These are phyloP conservation scores for Colletotrichum limetticola DNA, from an alignment of 2,329 filamentous ascomycete species.

Conservation along the genomic window DNA sequence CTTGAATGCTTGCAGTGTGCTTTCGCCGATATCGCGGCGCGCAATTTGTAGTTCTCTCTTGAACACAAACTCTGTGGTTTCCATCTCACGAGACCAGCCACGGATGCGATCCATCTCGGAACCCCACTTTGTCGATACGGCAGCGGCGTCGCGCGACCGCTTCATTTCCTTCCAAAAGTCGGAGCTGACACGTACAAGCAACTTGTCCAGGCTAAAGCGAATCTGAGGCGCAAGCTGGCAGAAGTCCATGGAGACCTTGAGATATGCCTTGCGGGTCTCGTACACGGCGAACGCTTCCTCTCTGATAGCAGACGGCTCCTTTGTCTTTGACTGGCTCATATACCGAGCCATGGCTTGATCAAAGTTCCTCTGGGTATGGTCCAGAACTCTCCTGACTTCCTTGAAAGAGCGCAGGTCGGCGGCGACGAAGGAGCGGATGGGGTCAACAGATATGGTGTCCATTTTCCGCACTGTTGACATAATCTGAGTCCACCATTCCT, in stretches of 20 bases:
- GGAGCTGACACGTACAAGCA: conserved; percentile 85
- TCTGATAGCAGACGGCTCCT: conserved; percentile 88
- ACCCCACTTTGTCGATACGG: conserved; percentile 73
- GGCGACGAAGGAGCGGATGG: conserved; percentile 80
- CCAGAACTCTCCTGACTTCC: conserved; percentile 80
- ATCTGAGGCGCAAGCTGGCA: conserved; percentile 89
- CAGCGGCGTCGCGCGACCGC: conserved; percentile 72
- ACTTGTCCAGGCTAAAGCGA: conserved; percentile 83
- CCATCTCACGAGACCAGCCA: conserved; percentile 96
- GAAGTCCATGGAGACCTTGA: conserved; percentile 94
- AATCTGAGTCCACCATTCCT: conserved; percentile 87
- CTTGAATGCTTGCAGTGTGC: conserved; percentile 74
- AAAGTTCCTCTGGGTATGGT: conserved; percentile 84
- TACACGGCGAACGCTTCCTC: conserved; percentile 97
- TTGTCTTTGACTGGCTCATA: conserved; percentile 86
- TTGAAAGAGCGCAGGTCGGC: conserved; percentile 88
- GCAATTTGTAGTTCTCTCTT: conserved; percentile 83
- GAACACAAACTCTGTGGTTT: conserved; percentile 85
- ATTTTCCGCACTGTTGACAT: conserved; percentile 80
- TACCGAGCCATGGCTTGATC: conserved; percentile 86
- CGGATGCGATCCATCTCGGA: conserved; percentile 90
- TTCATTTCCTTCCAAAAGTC: conserved; percentile 93
- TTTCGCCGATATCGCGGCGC: conserved; percentile 84
- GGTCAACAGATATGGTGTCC: conserved; percentile 82
- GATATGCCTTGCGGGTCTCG: conserved; percentile 89